phyloP scores from a whole-genome alignment of 768 basidiomycete species.

The Zangia roseola region DNA sequence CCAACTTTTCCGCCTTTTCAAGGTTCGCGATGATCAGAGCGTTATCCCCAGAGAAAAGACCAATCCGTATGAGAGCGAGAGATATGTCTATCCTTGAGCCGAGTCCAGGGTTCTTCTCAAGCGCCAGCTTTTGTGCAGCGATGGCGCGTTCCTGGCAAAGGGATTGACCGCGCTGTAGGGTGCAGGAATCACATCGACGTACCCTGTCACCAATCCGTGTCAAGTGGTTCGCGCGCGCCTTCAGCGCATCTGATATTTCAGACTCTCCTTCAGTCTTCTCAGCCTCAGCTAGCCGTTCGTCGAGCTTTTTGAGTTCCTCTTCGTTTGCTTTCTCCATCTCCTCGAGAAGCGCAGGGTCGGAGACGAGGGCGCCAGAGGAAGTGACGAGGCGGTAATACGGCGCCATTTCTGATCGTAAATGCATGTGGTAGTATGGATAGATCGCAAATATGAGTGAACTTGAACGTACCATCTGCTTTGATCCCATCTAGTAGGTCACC shows the following conservation, averaged over 20 bases:
- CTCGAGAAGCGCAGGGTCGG: conserved; percentile 36
- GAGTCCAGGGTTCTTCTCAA: conserved; percentile 90
- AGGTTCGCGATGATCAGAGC: conserved; percentile 69
- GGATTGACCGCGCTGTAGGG: background rate
- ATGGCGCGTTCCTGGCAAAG: conserved; percentile 68
- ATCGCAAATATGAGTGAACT: background rate
- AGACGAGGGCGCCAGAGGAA: conserved; percentile 42
- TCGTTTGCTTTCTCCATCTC: conserved; percentile 55
- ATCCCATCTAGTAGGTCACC: conserved; percentile 69
- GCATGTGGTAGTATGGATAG: background rate
- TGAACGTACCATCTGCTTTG: conserved; percentile 69
- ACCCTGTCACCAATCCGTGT: conserved; percentile 87
- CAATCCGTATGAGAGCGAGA: conserved; percentile 83
- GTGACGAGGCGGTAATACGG: conserved; percentile 72
- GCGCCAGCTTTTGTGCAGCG: conserved; percentile 76
- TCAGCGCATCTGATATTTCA: conserved; percentile 86
- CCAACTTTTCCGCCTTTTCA: conserved; percentile 77
- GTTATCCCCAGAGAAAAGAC: conserved; percentile 85
- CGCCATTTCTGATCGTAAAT: conserved; percentile 67
- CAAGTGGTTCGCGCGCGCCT: conserved; percentile 80
- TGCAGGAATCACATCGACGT: background rate
- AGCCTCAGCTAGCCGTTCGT: conserved; percentile 79
- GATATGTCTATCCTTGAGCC: conserved; percentile 93
- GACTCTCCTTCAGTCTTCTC: conserved; percentile 90
- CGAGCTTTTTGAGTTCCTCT: conserved; percentile 69